Base-by-base conservation (phyloP, 495 filamentous ascomycete genomes). In the Immersiella caudata region DNA sequence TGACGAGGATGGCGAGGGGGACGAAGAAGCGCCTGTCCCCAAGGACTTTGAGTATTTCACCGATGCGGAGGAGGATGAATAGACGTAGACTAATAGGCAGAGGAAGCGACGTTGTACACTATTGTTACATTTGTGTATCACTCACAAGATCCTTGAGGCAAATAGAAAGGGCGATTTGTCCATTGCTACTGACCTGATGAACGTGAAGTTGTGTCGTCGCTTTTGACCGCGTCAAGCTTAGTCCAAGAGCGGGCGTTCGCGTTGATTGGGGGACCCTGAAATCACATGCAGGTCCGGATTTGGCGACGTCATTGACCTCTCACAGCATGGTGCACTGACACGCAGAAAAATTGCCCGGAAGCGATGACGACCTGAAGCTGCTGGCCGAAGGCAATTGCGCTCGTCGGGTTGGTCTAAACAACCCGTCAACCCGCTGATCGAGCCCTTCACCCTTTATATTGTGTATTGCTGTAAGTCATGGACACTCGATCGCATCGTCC, bases 41-140 rank as follows among this genome's bases (percentile, higher is more conserved):
- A 81, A 85, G 20, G 91, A 93, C 33, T 98, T 98, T 77, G 89
- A 93, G 20, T 97, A 97, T 74, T 87, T 90, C 69, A 89, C 89
- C 14, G 93, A 96, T 57, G 85, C 84, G 5, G 90, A 90, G 66
- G 86, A 89, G 52, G 84, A 86, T 6, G 77, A 84, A 58, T 67
- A 75, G 62, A 52, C 22, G 8, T 40, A 35, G 12, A 4, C 11
- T 29, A 14, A 49, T 36, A 12, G 40, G 9, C 16, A 46, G 40
- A 46, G 11, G 52, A 7, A 8, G 24, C 20, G 40, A 5, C 14
- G 49, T 3, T 56, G 51, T 29, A 27, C 62, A n/a, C 22, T 57
- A 57, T 21, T 57, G 54, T 57, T 57, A 27, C 26, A 57, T 57
- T 27, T 57, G 29, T 57, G 54, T 57, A 57, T 24, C 54, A 57